These are phyloP conservation scores for Aphanoascus verrucosus DNA, from an alignment of 2,329 filamentous ascomycete species.

Conservation along the genomic window DNA sequence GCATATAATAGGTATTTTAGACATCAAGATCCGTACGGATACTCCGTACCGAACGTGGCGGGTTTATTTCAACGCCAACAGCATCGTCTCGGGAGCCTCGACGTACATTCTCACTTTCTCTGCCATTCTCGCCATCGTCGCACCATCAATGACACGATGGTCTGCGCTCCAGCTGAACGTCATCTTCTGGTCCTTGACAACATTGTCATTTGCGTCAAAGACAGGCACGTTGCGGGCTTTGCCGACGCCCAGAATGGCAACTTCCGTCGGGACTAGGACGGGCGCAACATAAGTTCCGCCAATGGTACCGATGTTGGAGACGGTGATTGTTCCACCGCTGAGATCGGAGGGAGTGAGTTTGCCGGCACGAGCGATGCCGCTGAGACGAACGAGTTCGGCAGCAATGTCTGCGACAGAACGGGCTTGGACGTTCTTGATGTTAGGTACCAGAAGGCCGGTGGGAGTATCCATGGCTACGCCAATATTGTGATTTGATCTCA, in stretches of 20 bases:
- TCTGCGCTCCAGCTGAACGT: slow-evolving; percentile 97
- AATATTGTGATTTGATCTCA: slow-evolving; percentile 83
- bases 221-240: slow-evolving; percentile 69
- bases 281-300: slow-evolving; percentile 86
- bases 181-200: slow-evolving; percentile 68
- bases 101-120: slow-evolving; percentile 67
- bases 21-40: neutral
- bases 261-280: slow-evolving; percentile 80
- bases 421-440: slow-evolving; percentile 70
- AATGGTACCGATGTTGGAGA: slow-evolving; percentile 93
- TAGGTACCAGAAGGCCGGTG: slow-evolving; percentile 76
- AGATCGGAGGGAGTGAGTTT: slow-evolving; percentile 67
- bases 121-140: slow-evolving; percentile 83
- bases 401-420: slow-evolving; percentile 71
- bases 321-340: slow-evolving; percentile 78
- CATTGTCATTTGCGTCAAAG: slow-evolving; percentile 49
- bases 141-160: slow-evolving; percentile 87
- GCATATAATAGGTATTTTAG: neutral
- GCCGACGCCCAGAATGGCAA: slow-evolving; percentile 84
- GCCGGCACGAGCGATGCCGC: slow-evolving; percentile 60
- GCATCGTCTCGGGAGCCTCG: slow-evolving; percentile 78
- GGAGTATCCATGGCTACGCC: slow-evolving; percentile 94
- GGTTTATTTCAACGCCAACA: slow-evolving; percentile 64
- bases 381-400: slow-evolving; percentile 61
- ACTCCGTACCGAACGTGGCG: neutral